Base-by-base conservation (phyloP, 176 grass and related monocot genomes). In the Aegilops tauschii region DNA sequence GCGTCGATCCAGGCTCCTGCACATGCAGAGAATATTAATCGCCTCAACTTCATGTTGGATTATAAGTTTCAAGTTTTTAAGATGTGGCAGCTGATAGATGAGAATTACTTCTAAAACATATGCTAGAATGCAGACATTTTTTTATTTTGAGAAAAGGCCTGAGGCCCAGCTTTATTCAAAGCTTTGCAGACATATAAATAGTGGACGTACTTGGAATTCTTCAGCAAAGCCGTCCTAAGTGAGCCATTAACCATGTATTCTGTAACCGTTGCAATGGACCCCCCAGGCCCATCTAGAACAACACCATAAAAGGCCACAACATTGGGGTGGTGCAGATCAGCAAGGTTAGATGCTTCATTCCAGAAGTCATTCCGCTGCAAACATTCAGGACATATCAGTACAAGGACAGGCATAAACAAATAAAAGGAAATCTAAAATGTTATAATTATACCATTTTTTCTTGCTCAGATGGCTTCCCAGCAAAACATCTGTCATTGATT, bases 181-280 rank as follows among this genome's bases (percentile, higher is more conserved):
- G 56, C 56, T 59, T 59, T 20, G 56, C 30, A 56, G 47, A 56
- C 11, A 69, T 69, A 87, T 18, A 83, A 87, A 36, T 54, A 80
- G 69, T 72, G n/a, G 76, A 47, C 83, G 28, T 80, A 99, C 97
- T 92, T 99, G 69, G 92, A 84, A 92, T 97, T 99, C 86, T 91
- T 96, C 63, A 94, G 92, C 73, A 99, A 88, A 77, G 90, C 94
- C 9, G 81, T 92, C 69, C 94, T 88, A 74, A 99, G 94, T 79
- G 97, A 99, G 23, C 97, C 97, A 87, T 99, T 99, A 86, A 99
- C 92, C 97, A 99, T 99, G 79, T 87, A 99, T 86, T 99, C 97
- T 5, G 97, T 99, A 50, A 99, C 90, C 6, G 97, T 99, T 73
- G 97, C 94, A 71, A 99, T 94, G 31, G 92, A 93, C 52, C 94